These are phyloP conservation scores for Phytophthora citrophthora DNA, from an alignment of 352 stramenopile genomes.

Conservation along the genomic window DNA sequence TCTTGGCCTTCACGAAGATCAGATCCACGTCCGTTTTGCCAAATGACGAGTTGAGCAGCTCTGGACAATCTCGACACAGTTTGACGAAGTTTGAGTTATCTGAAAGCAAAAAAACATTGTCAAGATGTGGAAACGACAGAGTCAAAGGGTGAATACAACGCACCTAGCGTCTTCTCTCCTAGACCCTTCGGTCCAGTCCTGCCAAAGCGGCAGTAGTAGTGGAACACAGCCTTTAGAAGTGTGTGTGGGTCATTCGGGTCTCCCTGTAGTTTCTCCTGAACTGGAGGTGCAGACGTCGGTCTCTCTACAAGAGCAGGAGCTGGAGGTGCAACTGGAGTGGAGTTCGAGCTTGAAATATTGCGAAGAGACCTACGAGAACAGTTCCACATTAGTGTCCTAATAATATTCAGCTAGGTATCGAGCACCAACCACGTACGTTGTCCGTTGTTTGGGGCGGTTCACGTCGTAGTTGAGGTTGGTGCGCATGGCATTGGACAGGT, in stretches of 20 bases:
- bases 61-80: constrained; percentile 79
- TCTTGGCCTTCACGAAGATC: constrained; percentile 89
- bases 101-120: constrained; percentile 9
- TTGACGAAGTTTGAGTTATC: constrained; percentile 90
- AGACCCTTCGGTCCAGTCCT: constrained; percentile 68
- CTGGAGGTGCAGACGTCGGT: constrained; percentile 24
- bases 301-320: constrained; percentile 7
- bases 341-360: constrained; percentile 10
- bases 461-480: constrained; percentile 64
- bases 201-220: constrained; percentile 88
- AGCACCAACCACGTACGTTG: constrained; percentile 31
- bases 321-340: constrained; percentile 8
- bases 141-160: background rate
- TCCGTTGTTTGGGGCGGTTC: constrained; percentile 52
- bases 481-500: constrained; percentile 61
- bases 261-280: constrained; percentile 51
- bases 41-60: constrained; percentile 62
- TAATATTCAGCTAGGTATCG: no score
- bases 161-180: constrained; percentile 75
- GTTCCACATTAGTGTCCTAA: no score
- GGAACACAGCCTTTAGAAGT: constrained; percentile 79
- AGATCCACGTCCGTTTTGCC: constrained; percentile 84
- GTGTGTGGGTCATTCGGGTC: constrained; percentile 85
- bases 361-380: constrained; percentile 1
- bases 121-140: no score